Conservation (phyloP, 768 basidiomycete genomes). For the Candolleomyces efflorescens region DNA sequence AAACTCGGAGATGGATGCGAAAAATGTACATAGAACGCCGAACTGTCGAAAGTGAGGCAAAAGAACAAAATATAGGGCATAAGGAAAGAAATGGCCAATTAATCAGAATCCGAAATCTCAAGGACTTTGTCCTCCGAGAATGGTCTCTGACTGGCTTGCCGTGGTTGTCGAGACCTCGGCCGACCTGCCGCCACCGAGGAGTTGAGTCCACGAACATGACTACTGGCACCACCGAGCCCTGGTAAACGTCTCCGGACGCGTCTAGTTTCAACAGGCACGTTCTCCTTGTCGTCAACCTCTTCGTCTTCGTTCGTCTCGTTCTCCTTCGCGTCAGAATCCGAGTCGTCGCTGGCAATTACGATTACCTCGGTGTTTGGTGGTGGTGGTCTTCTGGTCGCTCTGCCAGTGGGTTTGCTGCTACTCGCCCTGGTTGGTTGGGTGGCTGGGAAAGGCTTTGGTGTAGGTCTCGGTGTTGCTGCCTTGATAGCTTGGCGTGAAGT, state of each 20-base stretch:
- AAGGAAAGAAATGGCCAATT: no score
- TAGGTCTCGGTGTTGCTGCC: no score
- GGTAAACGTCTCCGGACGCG: constrained; percentile 42
- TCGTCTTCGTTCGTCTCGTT: constrained; percentile 24
- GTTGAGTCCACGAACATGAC: no score
- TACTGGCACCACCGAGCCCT: constrained; percentile 4
- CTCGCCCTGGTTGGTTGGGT: no score
- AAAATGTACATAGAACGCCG: no score
- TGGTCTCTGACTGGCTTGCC: constrained; percentile 15
- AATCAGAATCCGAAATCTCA: constrained; percentile 43
- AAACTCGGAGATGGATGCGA: no score
- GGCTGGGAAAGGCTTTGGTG: no score
- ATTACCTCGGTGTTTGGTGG: constrained; percentile 27
- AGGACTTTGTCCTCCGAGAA: constrained; percentile 42
- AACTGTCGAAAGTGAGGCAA: no score
- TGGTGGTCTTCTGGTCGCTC: background rate
- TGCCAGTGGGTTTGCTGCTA: background rate
- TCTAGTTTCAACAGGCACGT: constrained; percentile 46
- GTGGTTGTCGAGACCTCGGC: background rate
- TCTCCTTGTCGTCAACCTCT: constrained; percentile 61
- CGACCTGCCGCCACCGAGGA: background rate
- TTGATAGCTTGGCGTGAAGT: background rate
- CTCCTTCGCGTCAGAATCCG: constrained; percentile 32
- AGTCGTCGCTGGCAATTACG: constrained; percentile 23
- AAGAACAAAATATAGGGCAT: background rate